Base-by-base conservation (phyloP, 345 rosid genomes). In the Salix suchowensis region DNA sequence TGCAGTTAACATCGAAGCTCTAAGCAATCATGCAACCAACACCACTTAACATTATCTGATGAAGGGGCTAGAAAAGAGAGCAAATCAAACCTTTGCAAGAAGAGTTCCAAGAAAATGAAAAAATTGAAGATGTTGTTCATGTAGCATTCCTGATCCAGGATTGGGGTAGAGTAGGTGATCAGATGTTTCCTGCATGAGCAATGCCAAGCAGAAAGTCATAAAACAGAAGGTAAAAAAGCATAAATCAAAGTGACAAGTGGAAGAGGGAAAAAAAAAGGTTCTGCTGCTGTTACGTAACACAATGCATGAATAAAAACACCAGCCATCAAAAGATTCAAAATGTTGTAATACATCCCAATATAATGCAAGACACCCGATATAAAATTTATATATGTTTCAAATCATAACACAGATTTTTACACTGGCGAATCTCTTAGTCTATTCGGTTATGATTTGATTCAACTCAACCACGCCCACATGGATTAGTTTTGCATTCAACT, bases 101-200 rank as follows among this genome's bases (percentile, higher is more conserved):
- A 96, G 97, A 74, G 87, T 89, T 65, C 99, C 99, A 70, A 96
- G 92, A 83, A 96, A 96, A 87, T 92, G 92, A 78, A 93, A 96
- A 88, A 93, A 93, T 72, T 93, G 98, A 68, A 96, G 92, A 85
- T 96, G 99, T 66, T 96, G 98, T 68, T 93, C 97, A 85, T 96
- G 99, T 80, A 89, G 84, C 92, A 96, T 80, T 85, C 96, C 98
- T 26, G 99, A 96, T 76, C 99, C 99, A 80, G 99, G 99, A 89
- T 93, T 96, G 60, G 99, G 99, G 80, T 88, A 96, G 72, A 93
- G 95, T 80, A 93, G 90, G 88, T 91, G 99, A 89, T 96, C 99
- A 68, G 94, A 65, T 16, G 99, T 96, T 87, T 92, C 99, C 99
- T 96, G 89, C 26, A 80, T 71, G 72, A 18, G 72, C 16, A 18